These are phyloP conservation scores for Cryomyces minteri DNA, from an alignment of 495 filamentous ascomycete species.

Conservation along the genomic window DNA sequence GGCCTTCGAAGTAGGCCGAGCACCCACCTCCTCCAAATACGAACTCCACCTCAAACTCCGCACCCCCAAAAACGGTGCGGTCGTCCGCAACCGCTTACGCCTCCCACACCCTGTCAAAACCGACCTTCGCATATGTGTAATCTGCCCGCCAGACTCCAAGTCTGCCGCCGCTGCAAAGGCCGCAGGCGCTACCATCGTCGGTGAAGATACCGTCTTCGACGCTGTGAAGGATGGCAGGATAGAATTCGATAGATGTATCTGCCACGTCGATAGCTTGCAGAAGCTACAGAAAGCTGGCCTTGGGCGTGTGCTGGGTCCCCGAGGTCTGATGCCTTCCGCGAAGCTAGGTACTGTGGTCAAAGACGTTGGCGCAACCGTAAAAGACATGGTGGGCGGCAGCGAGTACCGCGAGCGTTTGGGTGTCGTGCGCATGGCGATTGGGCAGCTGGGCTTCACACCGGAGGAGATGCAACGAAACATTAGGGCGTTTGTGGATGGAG, in stretches of 20 bases:
- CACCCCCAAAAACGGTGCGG: slow-evolving; percentile 62
- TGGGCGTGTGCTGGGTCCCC: slow-evolving; percentile 69
- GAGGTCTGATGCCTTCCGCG: slow-evolving; percentile 74
- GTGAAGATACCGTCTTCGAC: slow-evolving; percentile 72
- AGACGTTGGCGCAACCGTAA: slow-evolving; percentile 49
- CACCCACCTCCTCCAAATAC: slow-evolving; percentile 60
- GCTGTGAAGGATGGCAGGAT: slow-evolving; percentile 54
- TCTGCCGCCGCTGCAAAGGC: slow-evolving; percentile 47
- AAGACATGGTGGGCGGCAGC: slow-evolving; percentile 62
- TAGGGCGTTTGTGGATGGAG: slow-evolving; percentile 48
- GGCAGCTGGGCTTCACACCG: slow-evolving; percentile 79
- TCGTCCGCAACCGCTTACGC: slow-evolving; percentile 69
- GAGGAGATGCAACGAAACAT: slow-evolving; percentile 75
- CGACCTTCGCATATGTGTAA: slow-evolving; percentile 69
- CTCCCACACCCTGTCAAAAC: slow-evolving; percentile 80
- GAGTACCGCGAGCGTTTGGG: slow-evolving; percentile 76
- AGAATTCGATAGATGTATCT: slow-evolving; percentile 77
- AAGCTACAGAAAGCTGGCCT: slow-evolving; percentile 60
- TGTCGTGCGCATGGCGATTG: slow-evolving; percentile 72
- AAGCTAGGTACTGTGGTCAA: slow-evolving; percentile 79
- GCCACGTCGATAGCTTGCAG: slow-evolving; percentile 55
- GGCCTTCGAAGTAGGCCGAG: slow-evolving; percentile 74
- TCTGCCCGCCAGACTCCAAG: slow-evolving; percentile 60
- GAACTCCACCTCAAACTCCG: slow-evolving; percentile 66
- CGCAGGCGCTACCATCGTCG: slow-evolving; percentile 64